Evolutionary conservation across 2,329 filamentous ascomycete genomes (phyloP).

Genomic region (Fusarium proliferatum): DNA sequence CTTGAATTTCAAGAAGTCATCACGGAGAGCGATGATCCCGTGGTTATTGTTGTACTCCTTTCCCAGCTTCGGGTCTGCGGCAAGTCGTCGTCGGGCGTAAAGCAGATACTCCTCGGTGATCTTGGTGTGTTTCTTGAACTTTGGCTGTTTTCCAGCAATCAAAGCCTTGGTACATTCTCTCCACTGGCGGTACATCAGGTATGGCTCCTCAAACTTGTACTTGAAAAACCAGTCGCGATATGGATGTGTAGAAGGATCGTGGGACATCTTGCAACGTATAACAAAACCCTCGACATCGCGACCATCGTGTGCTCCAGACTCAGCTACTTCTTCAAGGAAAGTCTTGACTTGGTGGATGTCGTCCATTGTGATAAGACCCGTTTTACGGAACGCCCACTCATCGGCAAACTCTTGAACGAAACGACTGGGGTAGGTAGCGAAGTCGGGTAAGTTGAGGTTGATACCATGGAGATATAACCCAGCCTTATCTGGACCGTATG

Average conservation of each 20-base stretch:
- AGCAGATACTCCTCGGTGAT: constrained; percentile 93
- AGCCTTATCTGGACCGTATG: constrained; percentile 83
- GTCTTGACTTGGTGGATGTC: constrained; percentile 77
- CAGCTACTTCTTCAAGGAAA: constrained; percentile 86
- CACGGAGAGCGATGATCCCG: constrained; percentile 90
- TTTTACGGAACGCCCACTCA: constrained; percentile 93
- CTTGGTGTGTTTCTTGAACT: constrained; percentile 84
- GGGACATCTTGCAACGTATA: constrained; percentile 81
- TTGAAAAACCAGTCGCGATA: constrained; percentile 99
- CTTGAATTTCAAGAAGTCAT: constrained; percentile 86
- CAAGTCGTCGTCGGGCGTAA: constrained; percentile 81
- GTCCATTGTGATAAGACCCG: constrained; percentile 81
- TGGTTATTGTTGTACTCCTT: constrained; percentile 87
- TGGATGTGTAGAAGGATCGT: constrained; percentile 60
- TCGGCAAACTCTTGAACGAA: constrained; percentile 92
- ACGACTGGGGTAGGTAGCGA: constrained; percentile 84
- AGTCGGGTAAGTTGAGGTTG: constrained; percentile 94
- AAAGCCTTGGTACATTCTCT: constrained; percentile 94
- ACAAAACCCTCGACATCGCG: constrained; percentile 98
- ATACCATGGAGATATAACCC: constrained; percentile 96
- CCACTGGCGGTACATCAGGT: constrained; percentile 99
- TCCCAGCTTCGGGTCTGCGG: constrained; percentile 72
- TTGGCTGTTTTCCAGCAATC: constrained; percentile 79
- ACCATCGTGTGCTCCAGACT: constrained; percentile 89
- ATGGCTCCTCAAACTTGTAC: constrained; percentile 99